A percentile compares a stretch with the other conserved stretches of the same genome.
Conservation (phyloP, 768 basidiomycete species). For the Russula dissimulans region DNA sequence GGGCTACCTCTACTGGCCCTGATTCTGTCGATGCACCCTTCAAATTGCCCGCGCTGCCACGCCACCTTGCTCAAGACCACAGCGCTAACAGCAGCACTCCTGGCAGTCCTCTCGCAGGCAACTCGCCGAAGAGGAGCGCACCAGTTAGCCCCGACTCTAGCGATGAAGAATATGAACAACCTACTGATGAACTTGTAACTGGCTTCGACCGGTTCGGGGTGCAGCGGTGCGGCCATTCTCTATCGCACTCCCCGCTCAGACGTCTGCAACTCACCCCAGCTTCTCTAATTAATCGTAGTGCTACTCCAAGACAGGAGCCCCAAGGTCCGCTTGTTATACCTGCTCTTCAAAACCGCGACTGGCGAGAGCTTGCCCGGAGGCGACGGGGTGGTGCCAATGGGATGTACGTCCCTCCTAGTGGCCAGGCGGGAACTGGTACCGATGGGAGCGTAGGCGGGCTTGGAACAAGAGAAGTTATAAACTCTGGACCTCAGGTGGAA, state of each 20-base stretch:
- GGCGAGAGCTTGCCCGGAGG: conserved; percentile 71
- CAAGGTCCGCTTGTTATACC: conserved; percentile 76
- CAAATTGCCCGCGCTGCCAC: conserved; percentile 54
- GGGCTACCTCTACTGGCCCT: conserved; percentile 50
- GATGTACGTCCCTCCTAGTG: conserved; percentile 55
- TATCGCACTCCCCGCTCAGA: conserved; percentile 21
- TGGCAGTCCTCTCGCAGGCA: conserved; percentile 49
- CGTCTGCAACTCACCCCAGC: conserved; percentile 72
- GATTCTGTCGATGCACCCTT: conserved; percentile 49
- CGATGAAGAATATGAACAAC: conserved; percentile 40
- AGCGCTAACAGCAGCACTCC: conserved; percentile 34
- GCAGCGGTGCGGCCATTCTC: conserved; percentile 67
- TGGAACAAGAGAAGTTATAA: conserved; percentile 66
- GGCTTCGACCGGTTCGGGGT: conserved; percentile 65
- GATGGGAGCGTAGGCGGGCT: conserved; percentile 74
- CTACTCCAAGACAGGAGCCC: conserved; percentile 37
- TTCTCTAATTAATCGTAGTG: conserved; percentile 30
- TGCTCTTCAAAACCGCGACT: conserved; percentile 79
- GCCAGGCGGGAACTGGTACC: conserved; percentile 43
- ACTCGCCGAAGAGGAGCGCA: conserved; percentile 35
- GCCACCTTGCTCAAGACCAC: conserved; percentile 35
- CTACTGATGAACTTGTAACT: conserved; percentile 60
- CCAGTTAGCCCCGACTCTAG: conserved; percentile 43
- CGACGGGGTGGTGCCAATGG: conserved; percentile 39
- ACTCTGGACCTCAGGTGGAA: conserved; percentile 60